Evolutionary conservation across 2,329 filamentous ascomycete species (phyloP), one percentile per base, ranked within the genome.

Genomic region (Rutstroemia sp.): DNA sequence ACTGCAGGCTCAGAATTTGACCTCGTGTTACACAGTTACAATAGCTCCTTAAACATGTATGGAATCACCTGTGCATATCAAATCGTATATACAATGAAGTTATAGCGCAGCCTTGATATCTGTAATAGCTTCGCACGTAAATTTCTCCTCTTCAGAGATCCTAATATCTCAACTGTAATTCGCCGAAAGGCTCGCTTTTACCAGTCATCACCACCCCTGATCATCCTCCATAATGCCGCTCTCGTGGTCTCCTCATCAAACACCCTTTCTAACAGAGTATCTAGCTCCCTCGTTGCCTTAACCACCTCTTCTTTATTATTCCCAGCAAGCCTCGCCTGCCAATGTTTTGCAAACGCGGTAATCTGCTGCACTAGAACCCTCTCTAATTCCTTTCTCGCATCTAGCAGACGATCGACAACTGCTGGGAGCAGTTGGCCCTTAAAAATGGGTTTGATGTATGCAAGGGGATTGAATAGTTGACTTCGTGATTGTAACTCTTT

Each of bases 381-480:
- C 60, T 86, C 83, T 54, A 86, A 69, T 67, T 84, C 82, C 69
- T 86, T 83, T 60, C 79, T 80, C 64, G 83, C 83, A 63, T 86
- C 82, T 57, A 84, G 70, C 10, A 68, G 42, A 30, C 65, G 67
- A 54, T 73, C 75, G 1, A 76, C 73, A 9, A 68, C 68, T 34
- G 65, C 66, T 10, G 67, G 70, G 37, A 64, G 60, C 17, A 75
- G 34, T 62, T 67, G 49, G 57, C 69, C 60, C 69, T 69, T 56
- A 65, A 72, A 46, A 70, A 77, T 75, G 75, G 82, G 44, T 6
- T 61, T 68, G 25, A 69, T 68, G 51, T 70, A 70, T 10, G 68
- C 68, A 10, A 68, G 81, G 66, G 37, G 79, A 75, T 51, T 80
- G 60, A 86, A 78, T 58, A 84, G 75, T n/a, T 81, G 81, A 48